Conservation (phyloP, 2,329 filamentous ascomycete genomes). For the Fusarium sp. region DNA sequence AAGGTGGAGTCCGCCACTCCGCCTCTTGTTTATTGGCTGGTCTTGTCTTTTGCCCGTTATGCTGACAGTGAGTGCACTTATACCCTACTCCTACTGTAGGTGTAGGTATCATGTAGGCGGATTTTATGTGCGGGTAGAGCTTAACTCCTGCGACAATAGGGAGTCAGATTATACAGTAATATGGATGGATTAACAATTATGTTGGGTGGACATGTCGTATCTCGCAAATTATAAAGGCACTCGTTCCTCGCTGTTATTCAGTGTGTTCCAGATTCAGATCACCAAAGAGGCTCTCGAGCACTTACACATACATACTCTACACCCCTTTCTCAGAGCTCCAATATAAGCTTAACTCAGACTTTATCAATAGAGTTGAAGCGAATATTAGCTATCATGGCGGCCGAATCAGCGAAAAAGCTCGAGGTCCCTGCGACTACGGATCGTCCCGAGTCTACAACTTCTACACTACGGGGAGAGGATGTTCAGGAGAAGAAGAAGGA, state of each 20-base stretch:
- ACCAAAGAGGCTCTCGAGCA: slow-evolving; percentile 18
- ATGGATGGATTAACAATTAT: slow-evolving; percentile 8
- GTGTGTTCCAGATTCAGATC: slow-evolving; percentile 16
- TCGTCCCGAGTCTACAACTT: slow-evolving; percentile 46
- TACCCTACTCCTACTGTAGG: slow-evolving; percentile 5
- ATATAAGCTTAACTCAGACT: slow-evolving; percentile 29
- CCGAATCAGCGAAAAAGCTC: slow-evolving; percentile 31
- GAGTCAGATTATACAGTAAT: slow-evolving; percentile 14
- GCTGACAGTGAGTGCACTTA: slow-evolving; percentile 19
- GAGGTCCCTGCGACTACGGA: slow-evolving; percentile 39
- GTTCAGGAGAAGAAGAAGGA: slow-evolving; percentile 47
- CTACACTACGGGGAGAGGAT: slow-evolving; percentile 48
- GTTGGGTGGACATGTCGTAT: neutral
- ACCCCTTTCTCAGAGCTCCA: neutral
- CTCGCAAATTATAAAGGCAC: slow-evolving; percentile 37
- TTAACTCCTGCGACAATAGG: slow-evolving; percentile 34
- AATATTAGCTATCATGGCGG: slow-evolving; percentile 23
- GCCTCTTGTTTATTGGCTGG: slow-evolving; percentile 23
- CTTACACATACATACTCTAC: slow-evolving; percentile 2
- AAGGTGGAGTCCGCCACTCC: slow-evolving; percentile 40
- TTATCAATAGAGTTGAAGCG: neutral
- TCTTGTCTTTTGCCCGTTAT: slow-evolving; percentile 33
- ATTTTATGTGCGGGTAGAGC: slow-evolving; percentile 34
- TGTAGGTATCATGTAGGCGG: slow-evolving; percentile 24
- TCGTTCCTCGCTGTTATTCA: slow-evolving; percentile 14